Percentiles rank a stretch among this genome's conserved stretches.
Evolutionary conservation across 208 protist genomes (phyloP).

Genomic region (Crithidia fasciculata): DNA sequence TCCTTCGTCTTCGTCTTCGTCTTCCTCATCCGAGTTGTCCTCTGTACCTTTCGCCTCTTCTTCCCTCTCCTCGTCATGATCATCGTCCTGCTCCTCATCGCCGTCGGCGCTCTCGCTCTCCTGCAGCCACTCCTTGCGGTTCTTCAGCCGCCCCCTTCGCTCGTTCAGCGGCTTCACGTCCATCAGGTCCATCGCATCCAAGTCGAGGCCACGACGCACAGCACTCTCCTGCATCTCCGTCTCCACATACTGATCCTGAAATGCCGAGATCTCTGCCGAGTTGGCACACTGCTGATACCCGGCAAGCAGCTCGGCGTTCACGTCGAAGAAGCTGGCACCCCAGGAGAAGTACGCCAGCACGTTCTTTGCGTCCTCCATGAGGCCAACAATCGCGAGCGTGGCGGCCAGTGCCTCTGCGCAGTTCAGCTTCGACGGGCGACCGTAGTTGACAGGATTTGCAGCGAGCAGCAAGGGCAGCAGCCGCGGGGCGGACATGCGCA

Average conservation of each 20-base stretch:
- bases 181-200: conserved; percentile 60
- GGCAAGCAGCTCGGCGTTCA: conserved; percentile 96
- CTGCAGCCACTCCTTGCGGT: conserved; percentile 38
- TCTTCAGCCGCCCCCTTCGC: conserved; percentile 54
- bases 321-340: conserved; percentile 96
- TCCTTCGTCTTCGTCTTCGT: conserved; percentile 5
- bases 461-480: conserved; percentile 98
- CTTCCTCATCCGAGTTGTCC: conserved; percentile 15
- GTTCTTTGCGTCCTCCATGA: conserved; percentile 89
- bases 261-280: conserved; percentile 61
- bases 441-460: conserved; percentile 99
- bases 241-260: conserved; percentile 70
- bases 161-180: conserved; percentile 59
- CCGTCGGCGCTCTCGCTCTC: conserved; percentile 16
- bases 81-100: conserved; percentile 23
- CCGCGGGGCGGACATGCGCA: conserved; percentile 89
- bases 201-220: conserved; percentile 51
- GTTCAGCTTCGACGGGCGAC: conserved; percentile 96
- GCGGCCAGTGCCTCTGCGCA: conserved; percentile 98
- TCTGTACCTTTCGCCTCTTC: conserved; percentile 6
- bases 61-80: conserved; percentile 19
- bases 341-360: conserved; percentile 97
- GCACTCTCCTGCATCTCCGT: conserved; percentile 44
- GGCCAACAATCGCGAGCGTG: conserved; percentile 94
- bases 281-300: conserved; percentile 68